These are phyloP conservation scores for Amaranthus palmeri DNA, from an alignment of 148 eudicot species.

Conservation along the genomic window DNA sequence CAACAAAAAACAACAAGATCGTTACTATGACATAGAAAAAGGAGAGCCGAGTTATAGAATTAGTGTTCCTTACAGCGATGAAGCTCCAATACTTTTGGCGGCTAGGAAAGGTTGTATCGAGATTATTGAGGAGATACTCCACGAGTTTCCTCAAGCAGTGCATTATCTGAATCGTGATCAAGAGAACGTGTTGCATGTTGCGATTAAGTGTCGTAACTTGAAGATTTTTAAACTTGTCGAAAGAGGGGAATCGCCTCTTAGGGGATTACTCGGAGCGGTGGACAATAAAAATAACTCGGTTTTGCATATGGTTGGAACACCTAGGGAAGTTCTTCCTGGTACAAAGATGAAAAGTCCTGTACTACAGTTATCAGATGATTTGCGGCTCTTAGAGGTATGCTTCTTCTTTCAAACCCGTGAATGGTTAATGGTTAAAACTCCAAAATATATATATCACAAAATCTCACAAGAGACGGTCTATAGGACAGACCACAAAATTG, in stretches of 20 bases:
- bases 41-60: neutral
- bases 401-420: too few species aligned
- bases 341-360: slow-evolving; percentile 15
- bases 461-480: too few species aligned
- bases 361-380: slow-evolving; percentile 1
- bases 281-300: slow-evolving; percentile 7
- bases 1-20: too few species aligned
- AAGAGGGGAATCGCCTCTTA: neutral
- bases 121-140: neutral
- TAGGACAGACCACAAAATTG: too few species aligned
- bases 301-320: slow-evolving; percentile 6
- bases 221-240: neutral
- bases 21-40: neutral
- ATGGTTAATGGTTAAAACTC: too few species aligned
- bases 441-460: too few species aligned
- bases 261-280: neutral
- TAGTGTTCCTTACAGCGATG: neutral
- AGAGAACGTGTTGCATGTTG: slow-evolving; percentile 10
- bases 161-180: neutral
- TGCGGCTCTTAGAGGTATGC: neutral
- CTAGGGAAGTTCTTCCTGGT: neutral
- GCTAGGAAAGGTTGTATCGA: slow-evolving; percentile 8
- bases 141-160: slow-evolving; percentile 6
- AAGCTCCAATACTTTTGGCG: slow-evolving; percentile 7
- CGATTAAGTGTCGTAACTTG: neutral